Conservation (phyloP, 2,329 filamentous ascomycete species). For the Trichophyton verrucosum region DNA sequence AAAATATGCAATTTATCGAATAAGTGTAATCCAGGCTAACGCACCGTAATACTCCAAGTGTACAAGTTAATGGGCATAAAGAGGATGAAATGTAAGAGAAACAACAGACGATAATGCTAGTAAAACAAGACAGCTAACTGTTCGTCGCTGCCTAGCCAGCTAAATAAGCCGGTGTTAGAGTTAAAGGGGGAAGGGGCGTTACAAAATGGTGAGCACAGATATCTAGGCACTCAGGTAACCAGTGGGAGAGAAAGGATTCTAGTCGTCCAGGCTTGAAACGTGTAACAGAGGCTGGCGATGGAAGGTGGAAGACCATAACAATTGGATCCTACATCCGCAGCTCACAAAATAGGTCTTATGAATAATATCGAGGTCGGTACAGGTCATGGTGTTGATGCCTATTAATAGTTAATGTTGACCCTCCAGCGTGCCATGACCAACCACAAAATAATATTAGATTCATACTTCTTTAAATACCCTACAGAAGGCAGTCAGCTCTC, state of each 20-base stretch:
- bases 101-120: not conserved
- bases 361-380: not conserved
- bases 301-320: not conserved
- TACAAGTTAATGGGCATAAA: not conserved
- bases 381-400: not conserved
- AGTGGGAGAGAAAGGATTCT: not conserved
- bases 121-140: not conserved
- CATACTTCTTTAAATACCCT: slow-evolving; percentile 27
- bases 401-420: not conserved
- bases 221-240: not conserved
- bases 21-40: not conserved
- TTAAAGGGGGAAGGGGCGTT: not conserved
- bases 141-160: not conserved
- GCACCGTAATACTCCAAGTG: slow-evolving; percentile 2
- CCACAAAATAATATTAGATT: not conserved
- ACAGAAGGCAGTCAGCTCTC: slow-evolving; percentile 8
- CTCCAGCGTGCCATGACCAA: not conserved
- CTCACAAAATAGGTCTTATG: not conserved
- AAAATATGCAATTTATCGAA: not conserved
- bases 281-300: not conserved
- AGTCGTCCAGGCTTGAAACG: too few relatives aligned
- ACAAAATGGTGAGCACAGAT: not conserved
- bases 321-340: not conserved
- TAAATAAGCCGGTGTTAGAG: not conserved
- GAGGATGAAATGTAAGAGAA: not conserved